These are phyloP conservation scores for Knufia petricola DNA, from an alignment of 2,329 filamentous ascomycete genomes.

Conservation along the genomic window DNA sequence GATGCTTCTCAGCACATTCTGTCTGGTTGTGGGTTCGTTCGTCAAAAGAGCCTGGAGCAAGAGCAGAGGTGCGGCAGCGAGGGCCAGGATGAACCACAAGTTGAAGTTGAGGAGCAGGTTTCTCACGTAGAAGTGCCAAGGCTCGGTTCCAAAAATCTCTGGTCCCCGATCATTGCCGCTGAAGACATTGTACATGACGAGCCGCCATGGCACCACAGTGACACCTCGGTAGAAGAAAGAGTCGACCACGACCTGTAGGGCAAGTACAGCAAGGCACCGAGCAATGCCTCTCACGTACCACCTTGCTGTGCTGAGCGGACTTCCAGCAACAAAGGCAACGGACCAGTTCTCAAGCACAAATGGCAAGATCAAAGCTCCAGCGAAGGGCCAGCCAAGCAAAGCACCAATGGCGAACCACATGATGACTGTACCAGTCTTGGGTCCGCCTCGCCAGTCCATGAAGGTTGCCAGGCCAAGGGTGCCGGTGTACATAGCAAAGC, in stretches of 20 bases:
- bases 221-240: conserved; percentile 75
- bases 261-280: conserved; percentile 56
- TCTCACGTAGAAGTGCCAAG: conserved; percentile 92
- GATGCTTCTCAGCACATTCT: conserved; percentile 63
- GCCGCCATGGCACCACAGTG: conserved; percentile 76
- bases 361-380: conserved; percentile 68
- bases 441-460: conserved; percentile 74
- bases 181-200: conserved; percentile 92
- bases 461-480: conserved; percentile 83
- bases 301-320: conserved; percentile 49
- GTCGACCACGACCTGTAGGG: conserved; percentile 61
- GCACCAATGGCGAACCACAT: conserved; percentile 84
- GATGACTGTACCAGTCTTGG: conserved; percentile 73
- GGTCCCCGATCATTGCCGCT: conserved; percentile 67
- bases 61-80: conserved; percentile 65
- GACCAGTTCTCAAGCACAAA: conserved; percentile 71
- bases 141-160: conserved; percentile 88
- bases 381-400: conserved; percentile 89
- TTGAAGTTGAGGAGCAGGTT: conserved; percentile 94
- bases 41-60: conserved; percentile 60
- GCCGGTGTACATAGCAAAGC: conserved; percentile 90
- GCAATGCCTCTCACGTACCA: conserved; percentile 59
- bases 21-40: conserved; percentile 47
- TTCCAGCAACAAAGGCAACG: conserved; percentile 40
- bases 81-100: conserved; percentile 75